Evolutionary conservation across 306 rosid species (phyloP).

Genomic region (Lathyrus aphaca): DNA sequence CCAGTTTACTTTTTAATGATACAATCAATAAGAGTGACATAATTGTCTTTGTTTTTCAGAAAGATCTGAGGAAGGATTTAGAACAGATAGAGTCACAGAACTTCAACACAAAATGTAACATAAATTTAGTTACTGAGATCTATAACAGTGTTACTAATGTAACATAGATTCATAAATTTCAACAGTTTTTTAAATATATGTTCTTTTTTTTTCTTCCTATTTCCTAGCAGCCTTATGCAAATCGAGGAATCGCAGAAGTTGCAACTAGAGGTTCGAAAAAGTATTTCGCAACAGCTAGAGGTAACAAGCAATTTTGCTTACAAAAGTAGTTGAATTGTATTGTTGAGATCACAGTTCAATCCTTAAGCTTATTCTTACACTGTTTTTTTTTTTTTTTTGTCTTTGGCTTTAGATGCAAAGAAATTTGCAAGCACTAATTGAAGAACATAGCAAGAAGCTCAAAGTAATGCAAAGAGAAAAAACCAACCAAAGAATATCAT

Average conservation of each 20-base stretch:
- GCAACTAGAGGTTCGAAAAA: constrained; percentile 47
- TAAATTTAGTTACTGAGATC: background rate
- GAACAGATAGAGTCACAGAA: constrained; percentile 35
- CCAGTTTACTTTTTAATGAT: too few species aligned
- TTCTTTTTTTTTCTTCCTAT: background rate
- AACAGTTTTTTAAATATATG: background rate
- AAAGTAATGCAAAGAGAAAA: constrained; percentile 36
- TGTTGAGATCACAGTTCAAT: background rate
- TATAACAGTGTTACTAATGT: background rate
- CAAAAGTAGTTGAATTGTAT: background rate
- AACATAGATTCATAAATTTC: background rate
- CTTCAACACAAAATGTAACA: constrained; percentile 51
- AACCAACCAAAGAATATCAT: constrained; percentile 27
- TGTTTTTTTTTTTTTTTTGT: constrained; percentile 12
- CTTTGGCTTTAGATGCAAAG: constrained; percentile 41
- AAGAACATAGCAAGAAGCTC: constrained; percentile 44
- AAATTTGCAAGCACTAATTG: constrained; percentile 42
- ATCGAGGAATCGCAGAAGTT: constrained; percentile 48
- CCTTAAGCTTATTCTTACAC: background rate
- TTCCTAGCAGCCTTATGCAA: constrained; percentile 43
- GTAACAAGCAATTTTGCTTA: constrained; percentile 22
- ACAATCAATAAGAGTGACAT: background rate
- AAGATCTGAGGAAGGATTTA: constrained; percentile 35
- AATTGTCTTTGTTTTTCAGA: constrained; percentile 35
- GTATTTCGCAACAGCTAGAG: constrained; percentile 51